Evolutionary conservation across 2,329 filamentous ascomycete genomes (phyloP).

Genomic region (Dothideomycetes sp.): DNA sequence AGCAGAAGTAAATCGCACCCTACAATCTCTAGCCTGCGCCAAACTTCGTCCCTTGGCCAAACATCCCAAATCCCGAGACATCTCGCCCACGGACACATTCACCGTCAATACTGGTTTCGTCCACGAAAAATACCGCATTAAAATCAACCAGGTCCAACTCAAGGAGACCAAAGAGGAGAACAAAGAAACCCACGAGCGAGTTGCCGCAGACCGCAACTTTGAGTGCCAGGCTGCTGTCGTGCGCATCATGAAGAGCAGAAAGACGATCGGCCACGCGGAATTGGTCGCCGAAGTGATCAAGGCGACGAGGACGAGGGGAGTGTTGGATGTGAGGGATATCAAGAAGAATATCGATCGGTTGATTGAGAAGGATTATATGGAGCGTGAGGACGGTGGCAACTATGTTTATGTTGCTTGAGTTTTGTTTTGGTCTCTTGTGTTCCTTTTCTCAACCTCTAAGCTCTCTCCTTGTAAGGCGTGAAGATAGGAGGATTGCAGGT

Average conservation of each 20-base stretch:
- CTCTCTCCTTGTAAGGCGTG: too few relatives aligned
- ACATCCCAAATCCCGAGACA: slow-evolving; percentile 67
- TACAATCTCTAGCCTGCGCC: slow-evolving; percentile 90
- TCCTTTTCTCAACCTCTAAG: too few relatives aligned
- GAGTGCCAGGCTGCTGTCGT: slow-evolving; percentile 97
- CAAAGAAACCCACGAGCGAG: slow-evolving; percentile 81
- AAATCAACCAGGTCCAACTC: slow-evolving; percentile 97
- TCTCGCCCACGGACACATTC: slow-evolving; percentile 71
- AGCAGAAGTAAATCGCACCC: slow-evolving; percentile 71
- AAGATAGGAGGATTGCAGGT: too few relatives aligned
- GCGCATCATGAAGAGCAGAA: slow-evolving; percentile 89
- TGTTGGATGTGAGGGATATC: slow-evolving; percentile 75
- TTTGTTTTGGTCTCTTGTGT: too few relatives aligned
- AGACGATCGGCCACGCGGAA: slow-evolving; percentile 76
- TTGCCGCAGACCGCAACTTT: slow-evolving; percentile 81
- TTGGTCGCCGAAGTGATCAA: slow-evolving; percentile 86
- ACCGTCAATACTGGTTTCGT: slow-evolving; percentile 66
- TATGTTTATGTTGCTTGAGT: slow-evolving; percentile 35
- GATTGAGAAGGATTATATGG: slow-evolving; percentile 89
- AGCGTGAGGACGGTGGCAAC: slow-evolving; percentile 57
- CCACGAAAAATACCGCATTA: slow-evolving; percentile 79
- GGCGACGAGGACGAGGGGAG: slow-evolving; percentile 76
- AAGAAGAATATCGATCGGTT: slow-evolving; percentile 98
- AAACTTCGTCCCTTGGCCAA: slow-evolving; percentile 78
- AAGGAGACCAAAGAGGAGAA: slow-evolving; percentile 95